Evolutionary conservation across 2,329 filamentous ascomycete genomes (phyloP), one percentile per base, ranked within the genome.

Genomic region (Penicillium olsonii): DNA sequence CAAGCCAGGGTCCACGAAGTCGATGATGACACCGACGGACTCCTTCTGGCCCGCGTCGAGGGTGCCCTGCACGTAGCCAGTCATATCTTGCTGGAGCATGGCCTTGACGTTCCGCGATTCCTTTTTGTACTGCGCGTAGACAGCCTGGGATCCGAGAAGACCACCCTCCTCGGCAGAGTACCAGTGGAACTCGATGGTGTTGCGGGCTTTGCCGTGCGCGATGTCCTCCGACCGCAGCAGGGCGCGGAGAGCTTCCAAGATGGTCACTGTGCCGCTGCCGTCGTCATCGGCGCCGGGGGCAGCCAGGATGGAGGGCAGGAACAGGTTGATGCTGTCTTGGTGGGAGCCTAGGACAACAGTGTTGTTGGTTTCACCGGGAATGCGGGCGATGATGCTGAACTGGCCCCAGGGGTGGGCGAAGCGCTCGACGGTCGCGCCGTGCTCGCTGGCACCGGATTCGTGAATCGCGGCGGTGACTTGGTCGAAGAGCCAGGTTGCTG

Each of bases 71-170:
- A 91, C 82, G 68, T 87, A 96, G 15, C 92, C 92, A 1, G 90
- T 95, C 92, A 97, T 97, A 72, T 97, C 92, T 73, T 97, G 92
- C 76, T 97, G 92, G 46, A 97, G 82, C 94, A 97, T 97, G 27
- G 92, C 92, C 75, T 92, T 95, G 70, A 97, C 81, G 57, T 92
- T 84, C 20, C 86, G 82, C 26, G 81, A 80, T 18, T 82, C 73
- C 68, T 85, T 84, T 71, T 88, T 85, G 66, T 97, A 97, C 7
- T 82, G 75, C 42, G 82, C 80, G 77, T 96, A 97, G 69, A 97
- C 88, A 46, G 88, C 92, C 70, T 96, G 91, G 63, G 87, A 92
- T 51, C 91, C 91, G 3, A 95, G 81, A 38, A 96, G 78, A 27
- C 92, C 91, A 42, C 87, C 90, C 71, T 96, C 91, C 69, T 96